Evolutionary conservation across 768 basidiomycete species (phyloP), one percentile per base, ranked within the genome.

Genomic region (Podaxis sp.): DNA sequence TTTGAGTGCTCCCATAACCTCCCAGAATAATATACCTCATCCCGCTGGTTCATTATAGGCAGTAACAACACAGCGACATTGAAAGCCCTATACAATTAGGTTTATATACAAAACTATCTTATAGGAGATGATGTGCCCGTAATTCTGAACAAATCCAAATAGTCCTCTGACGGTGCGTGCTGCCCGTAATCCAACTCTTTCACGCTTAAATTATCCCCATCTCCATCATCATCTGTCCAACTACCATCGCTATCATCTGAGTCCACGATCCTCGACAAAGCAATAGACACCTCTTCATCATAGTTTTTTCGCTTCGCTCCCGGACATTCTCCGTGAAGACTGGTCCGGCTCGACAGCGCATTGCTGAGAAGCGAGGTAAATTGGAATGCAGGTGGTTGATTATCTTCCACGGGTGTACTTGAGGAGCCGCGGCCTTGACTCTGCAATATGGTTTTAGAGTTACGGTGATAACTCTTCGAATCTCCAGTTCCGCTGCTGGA

Each of bases 61-160:
- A 20, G 15, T 5, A 15, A 12, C 17, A n/a, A n/a, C 41, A n/a
- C 41, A 44, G 10, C 7, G 15, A 6, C n/a, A n/a, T 46, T 17
- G 15, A n/a, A 46, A 7, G 20, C 17, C 12, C n/a, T 46, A 46
- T 17, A 46, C 44, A 20, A 10, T 28, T 24, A 22, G 20, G 2
- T 50, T 2, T 46, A 17, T 8, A 46, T 20, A 13, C 20, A 24
- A 28, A 24, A 24, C 49, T 50, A 50, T 50, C 49, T 12, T 10
- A n/a, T 24, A 57, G 56, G 60, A 26, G 75, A 71, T 0, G 77
- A 76, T 17, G 74, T 75, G 48, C 67, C 70, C 30, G 67, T 60
- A 64, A 69, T 75, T 20, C 79, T 75, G 68, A 85, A 84, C 60
- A 85, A 70, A 71, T 85, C 75, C 65, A 85, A 69, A 4, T 77